These are phyloP conservation scores for Rhododendron henanense DNA, from an alignment of 148 eudicot genomes.

Conservation along the genomic window DNA sequence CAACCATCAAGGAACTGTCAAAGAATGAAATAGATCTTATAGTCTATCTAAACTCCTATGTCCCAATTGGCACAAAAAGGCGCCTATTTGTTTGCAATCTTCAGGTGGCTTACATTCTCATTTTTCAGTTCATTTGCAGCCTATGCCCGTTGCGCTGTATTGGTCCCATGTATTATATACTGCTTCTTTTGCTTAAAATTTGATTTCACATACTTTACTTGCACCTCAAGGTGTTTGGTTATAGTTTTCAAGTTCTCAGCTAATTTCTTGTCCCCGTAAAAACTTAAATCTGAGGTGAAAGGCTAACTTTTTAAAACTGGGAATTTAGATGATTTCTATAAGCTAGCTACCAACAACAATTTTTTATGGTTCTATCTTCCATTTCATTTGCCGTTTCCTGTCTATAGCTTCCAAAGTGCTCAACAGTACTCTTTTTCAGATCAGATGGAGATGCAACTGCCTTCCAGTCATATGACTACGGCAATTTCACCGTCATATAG, in stretches of 20 bases:
- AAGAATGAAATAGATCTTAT: background rate
- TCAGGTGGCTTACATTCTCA: background rate
- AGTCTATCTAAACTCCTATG: background rate
- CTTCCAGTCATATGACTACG: slow-evolving; percentile 18
- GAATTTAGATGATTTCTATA: background rate
- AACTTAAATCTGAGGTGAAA: background rate
- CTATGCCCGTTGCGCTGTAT: background rate
- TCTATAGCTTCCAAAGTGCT: background rate
- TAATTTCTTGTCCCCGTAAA: background rate
- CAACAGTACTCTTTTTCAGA: slow-evolving; percentile 27
- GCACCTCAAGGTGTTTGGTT: background rate
- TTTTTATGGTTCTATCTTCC: background rate
- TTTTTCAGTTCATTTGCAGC: background rate
- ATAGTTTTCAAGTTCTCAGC: background rate
- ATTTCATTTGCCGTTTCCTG: background rate
- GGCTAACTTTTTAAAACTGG: background rate
- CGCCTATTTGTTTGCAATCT: background rate
- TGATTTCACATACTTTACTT: background rate
- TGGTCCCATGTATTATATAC: background rate
- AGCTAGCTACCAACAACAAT: background rate
- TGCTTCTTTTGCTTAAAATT: background rate
- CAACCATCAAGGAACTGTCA: background rate
- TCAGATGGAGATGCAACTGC: slow-evolving; percentile 30
- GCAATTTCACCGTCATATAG: slow-evolving; percentile 30
- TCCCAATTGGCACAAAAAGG: background rate